Percentiles rank a stretch among this genome's conserved stretches.
Conservation (phyloP, 257 asterid species). For the Solanum ahanhuiri region DNA sequence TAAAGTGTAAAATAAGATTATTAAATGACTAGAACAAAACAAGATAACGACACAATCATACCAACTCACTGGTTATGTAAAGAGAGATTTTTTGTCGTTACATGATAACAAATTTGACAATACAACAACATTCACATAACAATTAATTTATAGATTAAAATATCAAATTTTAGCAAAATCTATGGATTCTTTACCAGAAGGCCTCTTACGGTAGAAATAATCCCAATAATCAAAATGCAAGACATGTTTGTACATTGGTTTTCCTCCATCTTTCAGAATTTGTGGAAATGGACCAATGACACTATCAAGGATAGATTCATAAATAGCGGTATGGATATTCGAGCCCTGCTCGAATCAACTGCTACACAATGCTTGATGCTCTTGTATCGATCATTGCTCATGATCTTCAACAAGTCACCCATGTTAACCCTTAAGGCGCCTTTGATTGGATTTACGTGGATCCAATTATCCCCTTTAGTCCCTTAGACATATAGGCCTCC, state of each 20-base stretch:
- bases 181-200: conserved; percentile 20
- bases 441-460: conserved; percentile 30
- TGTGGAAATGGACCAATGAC: conserved; percentile 8
- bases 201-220: too few relatives aligned
- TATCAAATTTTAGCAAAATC: conserved; percentile 31
- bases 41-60: too few relatives aligned
- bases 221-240: too few relatives aligned
- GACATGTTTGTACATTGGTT: too few relatives aligned
- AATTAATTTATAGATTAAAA: neutral
- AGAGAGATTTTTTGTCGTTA: too few relatives aligned
- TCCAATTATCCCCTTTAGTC: conserved; percentile 20
- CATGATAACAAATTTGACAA: neutral
- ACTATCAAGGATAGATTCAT: conserved; percentile 21
- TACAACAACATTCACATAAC: neutral
- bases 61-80: too few relatives aligned
- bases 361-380: conserved; percentile 45
- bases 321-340: conserved; percentile 39
- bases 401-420: conserved; percentile 36
- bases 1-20: too few relatives aligned
- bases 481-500: conserved; percentile 45
- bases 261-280: too few relatives aligned
- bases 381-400: conserved; percentile 43
- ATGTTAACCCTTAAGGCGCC: conserved; percentile 38
- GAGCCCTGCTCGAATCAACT: conserved; percentile 14
- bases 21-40: too few relatives aligned